Evolutionary conservation across 768 basidiomycete genomes (phyloP).

Genomic region (Agrocybe chaxingu): DNA sequence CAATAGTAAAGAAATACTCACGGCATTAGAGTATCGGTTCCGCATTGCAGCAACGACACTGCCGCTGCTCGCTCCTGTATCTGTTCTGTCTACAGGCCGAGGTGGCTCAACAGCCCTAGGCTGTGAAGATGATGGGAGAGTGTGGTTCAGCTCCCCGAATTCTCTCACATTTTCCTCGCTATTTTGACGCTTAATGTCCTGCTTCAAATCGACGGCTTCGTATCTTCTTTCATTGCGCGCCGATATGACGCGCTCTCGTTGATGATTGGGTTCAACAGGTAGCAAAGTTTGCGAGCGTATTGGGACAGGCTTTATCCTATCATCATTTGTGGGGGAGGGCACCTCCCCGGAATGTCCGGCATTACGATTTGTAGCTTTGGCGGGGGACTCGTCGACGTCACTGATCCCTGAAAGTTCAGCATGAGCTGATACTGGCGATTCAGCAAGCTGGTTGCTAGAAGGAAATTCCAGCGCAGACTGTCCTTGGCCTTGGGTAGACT

Average conservation of each 20-base stretch:
- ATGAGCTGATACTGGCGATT: conserved; percentile 20
- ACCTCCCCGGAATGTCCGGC: not conserved
- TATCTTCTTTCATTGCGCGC: not conserved
- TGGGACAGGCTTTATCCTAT: conserved; percentile 8
- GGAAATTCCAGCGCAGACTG: conserved; percentile 15
- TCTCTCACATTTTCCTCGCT: conserved; percentile 10
- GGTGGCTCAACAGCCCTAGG: conserved; percentile 28
- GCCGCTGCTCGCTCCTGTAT: conserved; percentile 50
- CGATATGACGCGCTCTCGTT: not conserved
- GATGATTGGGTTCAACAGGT: conserved; percentile 8
- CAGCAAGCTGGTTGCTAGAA: conserved; percentile 11
- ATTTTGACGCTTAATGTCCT: not conserved
- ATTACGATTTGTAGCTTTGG: conserved; percentile 4
- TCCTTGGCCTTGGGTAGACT: conserved; percentile 14
- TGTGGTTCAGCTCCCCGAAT: conserved; percentile 13
- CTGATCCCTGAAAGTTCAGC: conserved; percentile 9
- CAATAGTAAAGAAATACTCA: conserved; percentile 29
- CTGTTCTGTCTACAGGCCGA: conserved; percentile 42
- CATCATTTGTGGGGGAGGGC: conserved; percentile 1
- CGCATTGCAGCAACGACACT: conserved; percentile 71
- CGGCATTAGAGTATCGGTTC: conserved; percentile 55
- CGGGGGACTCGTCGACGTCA: conserved; percentile 2
- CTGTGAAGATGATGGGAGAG: conserved; percentile 17
- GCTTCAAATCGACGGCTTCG: conserved; percentile 11
- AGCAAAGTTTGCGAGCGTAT: conserved; percentile 15